Conservation (phyloP, 1,139 yeast genomes). For the Diutina neorugosa region DNA sequence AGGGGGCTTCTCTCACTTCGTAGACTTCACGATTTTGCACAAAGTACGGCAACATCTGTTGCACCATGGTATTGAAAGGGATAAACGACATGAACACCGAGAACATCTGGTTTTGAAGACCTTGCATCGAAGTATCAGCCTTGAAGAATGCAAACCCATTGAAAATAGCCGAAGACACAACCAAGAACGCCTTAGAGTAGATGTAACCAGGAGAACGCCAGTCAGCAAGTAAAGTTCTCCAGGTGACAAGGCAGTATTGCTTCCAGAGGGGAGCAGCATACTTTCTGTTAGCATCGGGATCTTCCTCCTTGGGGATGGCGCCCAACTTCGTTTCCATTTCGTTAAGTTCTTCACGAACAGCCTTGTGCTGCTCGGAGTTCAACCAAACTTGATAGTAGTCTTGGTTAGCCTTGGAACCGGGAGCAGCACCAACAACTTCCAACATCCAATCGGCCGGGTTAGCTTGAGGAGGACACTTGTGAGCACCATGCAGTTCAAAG, state of each 20-base stretch:
- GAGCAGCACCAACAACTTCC: constrained; percentile 71
- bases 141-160: constrained; percentile 13
- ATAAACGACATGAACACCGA: constrained; percentile 3
- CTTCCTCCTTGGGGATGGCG: constrained; percentile 12
- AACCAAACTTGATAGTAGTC: constrained; percentile 61
- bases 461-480: constrained; percentile 11
- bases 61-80: constrained; percentile 4
- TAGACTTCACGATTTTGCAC: constrained; percentile 3
- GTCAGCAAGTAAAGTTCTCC: constrained; percentile 10
- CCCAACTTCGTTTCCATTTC: constrained; percentile 33
- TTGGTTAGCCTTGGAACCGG: constrained; percentile 54
- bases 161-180: constrained; percentile 10
- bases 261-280: constrained; percentile 10
- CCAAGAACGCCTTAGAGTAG: constrained; percentile 11
- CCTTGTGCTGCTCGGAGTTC: constrained; percentile 40
- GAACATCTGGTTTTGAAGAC: constrained; percentile 11
- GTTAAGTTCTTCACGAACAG: constrained; percentile 28
- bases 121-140: constrained; percentile 10
- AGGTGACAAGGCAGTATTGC: constrained; percentile 10
- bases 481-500: constrained; percentile 12
- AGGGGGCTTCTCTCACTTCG: constrained; percentile 3
- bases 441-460: constrained; percentile 15
- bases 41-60: constrained; percentile 4
- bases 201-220: constrained; percentile 13
- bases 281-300: constrained; percentile 7